A percentile compares a stretch with the other conserved stretches of the same genome.
Conservation (phyloP, 768 basidiomycete genomes). For the Russula emetica region DNA sequence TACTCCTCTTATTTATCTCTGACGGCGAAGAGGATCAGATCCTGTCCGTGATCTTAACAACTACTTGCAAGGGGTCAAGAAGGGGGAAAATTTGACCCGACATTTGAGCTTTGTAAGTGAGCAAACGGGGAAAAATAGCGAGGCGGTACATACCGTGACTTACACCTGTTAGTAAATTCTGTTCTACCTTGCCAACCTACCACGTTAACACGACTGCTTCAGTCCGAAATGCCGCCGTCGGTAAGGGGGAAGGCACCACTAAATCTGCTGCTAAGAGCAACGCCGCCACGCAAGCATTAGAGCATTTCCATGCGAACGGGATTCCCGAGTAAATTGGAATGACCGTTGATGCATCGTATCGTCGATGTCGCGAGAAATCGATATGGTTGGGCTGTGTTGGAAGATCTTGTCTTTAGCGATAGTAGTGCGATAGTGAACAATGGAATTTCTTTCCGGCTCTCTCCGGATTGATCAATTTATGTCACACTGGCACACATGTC, state of each 20-base stretch:
- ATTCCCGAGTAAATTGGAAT: neutral
- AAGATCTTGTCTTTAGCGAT: neutral
- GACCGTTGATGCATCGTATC: neutral
- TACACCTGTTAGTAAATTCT: conserved; percentile 14
- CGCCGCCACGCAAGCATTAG: conserved; percentile 10
- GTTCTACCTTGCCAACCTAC: too few relatives aligned
- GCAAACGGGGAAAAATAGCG: conserved; percentile 2
- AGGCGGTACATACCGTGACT: neutral
- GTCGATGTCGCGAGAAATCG: neutral
- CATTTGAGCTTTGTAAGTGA: neutral
- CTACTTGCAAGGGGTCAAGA: neutral
- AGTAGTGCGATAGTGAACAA: neutral
- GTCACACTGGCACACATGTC: neutral
- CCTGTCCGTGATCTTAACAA: conserved; percentile 16
- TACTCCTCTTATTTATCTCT: neutral
- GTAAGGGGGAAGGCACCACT: neutral
- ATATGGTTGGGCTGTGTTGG: neutral
- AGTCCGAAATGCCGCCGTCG: conserved; percentile 2
- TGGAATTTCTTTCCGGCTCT: neutral
- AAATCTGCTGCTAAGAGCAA: neutral
- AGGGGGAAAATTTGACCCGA: neutral
- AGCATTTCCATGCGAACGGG: neutral
- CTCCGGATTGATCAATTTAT: neutral
- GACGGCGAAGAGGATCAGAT: conserved; percentile 1
- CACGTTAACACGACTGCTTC: neutral